Base-by-base conservation (phyloP, 2,329 filamentous ascomycete species). In the Penicillium brevicompactum region DNA sequence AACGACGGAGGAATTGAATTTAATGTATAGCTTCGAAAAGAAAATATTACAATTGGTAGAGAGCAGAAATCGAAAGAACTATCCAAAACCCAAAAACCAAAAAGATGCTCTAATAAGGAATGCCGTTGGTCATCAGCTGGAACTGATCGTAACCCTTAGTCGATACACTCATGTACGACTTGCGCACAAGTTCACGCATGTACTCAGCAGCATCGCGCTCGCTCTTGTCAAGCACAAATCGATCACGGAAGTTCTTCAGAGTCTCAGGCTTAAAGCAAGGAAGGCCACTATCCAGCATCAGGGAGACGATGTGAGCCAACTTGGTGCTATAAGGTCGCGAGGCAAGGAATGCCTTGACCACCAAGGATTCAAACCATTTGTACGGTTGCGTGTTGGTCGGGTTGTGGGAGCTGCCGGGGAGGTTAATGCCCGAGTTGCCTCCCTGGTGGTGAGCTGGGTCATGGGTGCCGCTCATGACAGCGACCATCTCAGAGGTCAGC, bases 241-340 rank as follows among this genome's bases (percentile, higher is more conserved):
- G 81, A 67, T 97, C 91, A 60, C 86, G 87, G 78, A 99, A 96
- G 76, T 97, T 91, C 74, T 89, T 86, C 58, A 99, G 88, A 11
- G 90, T 96, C 74, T 96, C 91, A 0, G 93, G 92, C 76, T 96
- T 97, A 82, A 99, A 99, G 78, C 94, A 99, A 6, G 94, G 94
- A 67, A 99, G 75, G 0, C 94, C 94, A 63, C 89, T 94, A 70
- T 97, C 94, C 79, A 97, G 87, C 95, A 99, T 99, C 69, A 96
- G 82, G 58, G 89, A 83, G 18, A 99, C 91, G 60, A 97, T 88
- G 74, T 97, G 91, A 57, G 87, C 86, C 46, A 99, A 82, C 78
- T 96, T 94, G 67, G 94, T 90, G 58, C 88, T 88, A 72, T 97
- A 90, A 62, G 90, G 92, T 10, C 94, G 83, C 38, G 87, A 87